Conservation (phyloP, 768 basidiomycete genomes). For the Russula vinacea region DNA sequence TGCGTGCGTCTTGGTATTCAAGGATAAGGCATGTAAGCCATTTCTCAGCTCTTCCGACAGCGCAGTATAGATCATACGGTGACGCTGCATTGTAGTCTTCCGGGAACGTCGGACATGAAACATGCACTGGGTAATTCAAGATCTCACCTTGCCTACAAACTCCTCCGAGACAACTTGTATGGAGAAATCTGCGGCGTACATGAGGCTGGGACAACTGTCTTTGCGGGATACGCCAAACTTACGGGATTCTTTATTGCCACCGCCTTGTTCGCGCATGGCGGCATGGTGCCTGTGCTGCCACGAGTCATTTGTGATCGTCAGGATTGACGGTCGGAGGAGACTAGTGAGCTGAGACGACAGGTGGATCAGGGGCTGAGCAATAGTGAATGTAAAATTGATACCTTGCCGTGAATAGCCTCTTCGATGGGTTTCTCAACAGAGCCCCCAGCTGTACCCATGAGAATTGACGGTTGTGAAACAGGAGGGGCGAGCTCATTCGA, state of each 20-base stretch:
- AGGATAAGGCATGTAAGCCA: conserved; percentile 74
- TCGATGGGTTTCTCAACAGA: conserved; percentile 27
- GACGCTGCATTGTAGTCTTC: conserved; percentile 74
- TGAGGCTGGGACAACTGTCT: conserved; percentile 5
- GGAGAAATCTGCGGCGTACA: conserved; percentile 59
- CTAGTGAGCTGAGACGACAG: conserved; percentile 51
- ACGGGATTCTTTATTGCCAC: conserved; percentile 79
- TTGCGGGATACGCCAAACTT: conserved; percentile 37
- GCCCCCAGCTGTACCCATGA: conserved; percentile 26
- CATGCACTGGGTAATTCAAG: conserved; percentile 17
- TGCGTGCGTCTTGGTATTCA: conserved; percentile 67
- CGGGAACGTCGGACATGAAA: conserved; percentile 17
- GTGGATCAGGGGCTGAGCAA: conserved; percentile 27
- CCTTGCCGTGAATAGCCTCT: conserved; percentile 30
- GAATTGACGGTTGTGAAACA: conserved; percentile 30
- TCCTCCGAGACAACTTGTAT: conserved; percentile 66
- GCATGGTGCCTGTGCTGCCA: conserved; percentile 83
- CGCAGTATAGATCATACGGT: conserved; percentile 72
- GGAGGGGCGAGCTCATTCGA: conserved; percentile 26
- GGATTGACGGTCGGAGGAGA: conserved; percentile 57
- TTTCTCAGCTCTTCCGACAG: conserved; percentile 66
- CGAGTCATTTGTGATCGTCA: conserved; percentile 77
- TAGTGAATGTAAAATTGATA: background rate
- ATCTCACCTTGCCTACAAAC: conserved; percentile 69
- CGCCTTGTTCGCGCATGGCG: conserved; percentile 69